Evolutionary conservation across 805 yeast species (phyloP).

Genomic region (Yamadazyma insecticola): DNA sequence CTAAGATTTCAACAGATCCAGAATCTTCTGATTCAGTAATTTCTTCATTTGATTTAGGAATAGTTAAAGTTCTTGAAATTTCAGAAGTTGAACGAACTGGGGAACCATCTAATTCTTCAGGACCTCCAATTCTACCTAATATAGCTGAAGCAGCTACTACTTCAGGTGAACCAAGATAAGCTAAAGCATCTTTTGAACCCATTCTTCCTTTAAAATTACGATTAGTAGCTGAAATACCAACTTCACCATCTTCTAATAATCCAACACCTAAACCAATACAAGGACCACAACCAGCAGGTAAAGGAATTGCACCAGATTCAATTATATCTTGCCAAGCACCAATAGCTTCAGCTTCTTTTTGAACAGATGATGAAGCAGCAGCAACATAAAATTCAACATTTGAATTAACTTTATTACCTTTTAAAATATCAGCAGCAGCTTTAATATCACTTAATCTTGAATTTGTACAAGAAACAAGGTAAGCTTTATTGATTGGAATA

Average conservation of each 20-base stretch:
- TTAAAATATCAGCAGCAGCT: conserved; percentile 89
- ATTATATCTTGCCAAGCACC: conserved; percentile 92
- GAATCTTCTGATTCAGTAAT: conserved; percentile 25
- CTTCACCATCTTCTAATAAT: conserved; percentile 88
- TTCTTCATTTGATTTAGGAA: conserved; percentile 27
- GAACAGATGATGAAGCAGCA: conserved; percentile 93
- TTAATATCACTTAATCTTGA: conserved; percentile 87
- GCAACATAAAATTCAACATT: conserved; percentile 96
- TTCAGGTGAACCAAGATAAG: conserved; percentile 94
- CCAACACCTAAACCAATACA: conserved; percentile 98
- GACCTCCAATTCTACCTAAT: conserved; percentile 90
- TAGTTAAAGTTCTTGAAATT: conserved; percentile 42
- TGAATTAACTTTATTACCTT: conserved; percentile 76
- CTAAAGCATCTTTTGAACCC: conserved; percentile 97
- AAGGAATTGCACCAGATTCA: conserved; percentile 90
- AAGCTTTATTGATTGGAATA: conserved; percentile 86
- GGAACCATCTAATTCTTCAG: conserved; percentile 72
- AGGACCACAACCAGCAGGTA: conserved; percentile 99
- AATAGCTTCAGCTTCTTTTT: conserved; percentile 79
- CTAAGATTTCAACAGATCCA: conserved; percentile 65
- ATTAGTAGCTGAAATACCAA: conserved; percentile 97
- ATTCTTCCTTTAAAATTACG: conserved; percentile 98
- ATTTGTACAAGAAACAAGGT: conserved; percentile 96
- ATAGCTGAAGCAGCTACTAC: conserved; percentile 98
- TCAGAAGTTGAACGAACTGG: conserved; percentile 36